Evolutionary conservation across 108 stramenopile genomes (phyloP).

Genomic region (Stephanodiscus triporus): DNA sequence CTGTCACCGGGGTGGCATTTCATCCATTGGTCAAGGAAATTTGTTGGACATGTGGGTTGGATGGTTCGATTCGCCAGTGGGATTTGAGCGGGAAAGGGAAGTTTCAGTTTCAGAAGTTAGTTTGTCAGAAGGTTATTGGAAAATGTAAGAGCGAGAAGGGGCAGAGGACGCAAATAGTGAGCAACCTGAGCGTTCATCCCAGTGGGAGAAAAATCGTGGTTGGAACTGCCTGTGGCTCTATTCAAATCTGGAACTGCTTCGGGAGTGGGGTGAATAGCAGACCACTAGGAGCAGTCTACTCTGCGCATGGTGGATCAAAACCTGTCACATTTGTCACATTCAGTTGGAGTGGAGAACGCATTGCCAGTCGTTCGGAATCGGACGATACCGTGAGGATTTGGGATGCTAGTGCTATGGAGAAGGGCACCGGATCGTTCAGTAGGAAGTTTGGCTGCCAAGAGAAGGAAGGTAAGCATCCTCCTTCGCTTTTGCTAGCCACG

Average conservation of each 20-base stretch:
- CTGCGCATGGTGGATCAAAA: slow-evolving; percentile 55
- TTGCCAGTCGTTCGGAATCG: slow-evolving; percentile 63
- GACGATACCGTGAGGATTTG: slow-evolving; percentile 68
- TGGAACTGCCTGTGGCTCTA: slow-evolving; percentile 81
- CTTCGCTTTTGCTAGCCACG: slow-evolving; percentile 45
- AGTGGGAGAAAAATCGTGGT: slow-evolving; percentile 69
- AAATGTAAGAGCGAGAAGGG: slow-evolving; percentile 65
- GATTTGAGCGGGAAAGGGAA: slow-evolving; percentile 80
- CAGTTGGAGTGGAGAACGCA: slow-evolving; percentile 49
- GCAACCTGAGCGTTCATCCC: slow-evolving; percentile 58
- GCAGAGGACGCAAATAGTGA: slow-evolving; percentile 61
- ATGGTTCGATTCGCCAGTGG: slow-evolving; percentile 88
- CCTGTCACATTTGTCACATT: slow-evolving; percentile 55
- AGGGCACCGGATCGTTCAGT: slow-evolving; percentile 18
- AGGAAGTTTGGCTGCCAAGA: slow-evolving; percentile 41
- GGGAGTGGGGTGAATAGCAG: slow-evolving; percentile 44
- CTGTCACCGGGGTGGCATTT: slow-evolving; percentile 85
- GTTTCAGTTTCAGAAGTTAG: slow-evolving; percentile 76
- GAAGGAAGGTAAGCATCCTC: slow-evolving; percentile 17
- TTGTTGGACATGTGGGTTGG: slow-evolving; percentile 76
- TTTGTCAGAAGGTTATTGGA: slow-evolving; percentile 70
- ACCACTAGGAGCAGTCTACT: slow-evolving; percentile 60
- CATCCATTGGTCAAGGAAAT: slow-evolving; percentile 83
- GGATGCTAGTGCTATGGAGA: slow-evolving; percentile 54
- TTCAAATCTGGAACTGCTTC: slow-evolving; percentile 81